These are phyloP conservation scores for Blakeslea trispora DNA, from an alignment of 371 early-diverging fungal genomes.

Conservation along the genomic window DNA sequence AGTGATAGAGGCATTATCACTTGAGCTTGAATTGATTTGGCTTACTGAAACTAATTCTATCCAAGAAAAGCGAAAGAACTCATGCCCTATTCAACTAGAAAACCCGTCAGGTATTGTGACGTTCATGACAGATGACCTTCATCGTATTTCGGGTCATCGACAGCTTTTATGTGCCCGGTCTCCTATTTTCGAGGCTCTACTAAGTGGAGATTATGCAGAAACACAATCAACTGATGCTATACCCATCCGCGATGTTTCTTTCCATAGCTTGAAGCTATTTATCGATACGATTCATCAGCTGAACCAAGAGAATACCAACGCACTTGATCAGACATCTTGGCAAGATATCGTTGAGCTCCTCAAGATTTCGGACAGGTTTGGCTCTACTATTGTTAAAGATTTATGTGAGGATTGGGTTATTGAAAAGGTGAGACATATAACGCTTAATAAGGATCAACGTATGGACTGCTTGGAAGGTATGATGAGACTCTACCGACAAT, in stretches of 20 bases:
- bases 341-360: constrained; percentile 25
- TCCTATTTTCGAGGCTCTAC: constrained; percentile 31
- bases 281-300: constrained; percentile 13
- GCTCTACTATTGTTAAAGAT: constrained; percentile 9
- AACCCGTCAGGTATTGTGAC: constrained; percentile 2
- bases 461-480: constrained; percentile 21
- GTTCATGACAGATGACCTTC: constrained; percentile 24
- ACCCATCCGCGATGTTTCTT: constrained; percentile 28
- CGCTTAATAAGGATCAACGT: neutral
- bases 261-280: constrained; percentile 13
- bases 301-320: constrained; percentile 1
- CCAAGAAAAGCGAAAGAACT: neutral
- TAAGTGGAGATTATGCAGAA: constrained; percentile 31
- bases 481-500: constrained; percentile 27
- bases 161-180: constrained; percentile 21
- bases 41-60: constrained; percentile 4
- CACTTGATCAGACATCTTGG: constrained; percentile 14
- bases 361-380: constrained; percentile 34
- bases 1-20: constrained; percentile 28
- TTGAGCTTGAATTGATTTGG: constrained; percentile 7
- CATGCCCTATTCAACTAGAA: neutral
- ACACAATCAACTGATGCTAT: constrained; percentile 12
- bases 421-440: constrained; percentile 3
- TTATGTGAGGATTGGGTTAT: constrained; percentile 37
- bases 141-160: constrained; percentile 13